Base-by-base conservation (phyloP, 345 rosid species). In the Eucalyptus cladocalyx region DNA sequence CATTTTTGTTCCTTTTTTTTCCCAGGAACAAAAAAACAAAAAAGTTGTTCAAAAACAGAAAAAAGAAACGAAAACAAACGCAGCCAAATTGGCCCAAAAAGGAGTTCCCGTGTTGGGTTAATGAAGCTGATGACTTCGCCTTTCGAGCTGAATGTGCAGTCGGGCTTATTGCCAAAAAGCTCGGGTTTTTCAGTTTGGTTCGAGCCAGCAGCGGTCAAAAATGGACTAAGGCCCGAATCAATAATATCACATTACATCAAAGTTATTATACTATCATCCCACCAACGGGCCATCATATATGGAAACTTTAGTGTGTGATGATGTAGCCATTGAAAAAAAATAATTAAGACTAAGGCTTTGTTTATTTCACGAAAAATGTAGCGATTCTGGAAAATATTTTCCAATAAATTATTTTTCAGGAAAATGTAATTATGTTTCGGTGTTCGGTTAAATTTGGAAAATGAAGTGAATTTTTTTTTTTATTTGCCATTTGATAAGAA, bases 351-450 rank as follows among this genome's bases (percentile, higher is more conserved):
- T 8, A 53, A 53, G 24, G 58, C 26, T 53, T 21, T 21, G 5
- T 53, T 53, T 24, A 53, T 53, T 53, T 21, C 26, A 53, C 1
- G 2, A 21, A 21, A 53, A 53, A 21, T 21, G 11, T 53, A 53
- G 58, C 11, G 0, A 4, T 53, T 53, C 24, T 53, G 21, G 11
- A 53, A 53, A 19, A 21, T 21, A 53, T 21, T 53, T 21, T 53
- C 1, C 9, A 19, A 0, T 19, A 2, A 53, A 2, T 1, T 11
- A 53, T 53, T 53, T 53, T 53, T 9, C 0, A 8, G 2, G 26
- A 21, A 8, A 53, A 53, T 53, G 26, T 53, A 19, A 53, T 53
- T 53, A 53, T 53, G 19, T 53, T 19, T 1, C 5, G 0, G 11
- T 53, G 26, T 53, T 53, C 2, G 2, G 11, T 53, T 53, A 53